Evolutionary conservation across 805 yeast genomes (phyloP).

Genomic region (Candida khao-thaluensis): DNA sequence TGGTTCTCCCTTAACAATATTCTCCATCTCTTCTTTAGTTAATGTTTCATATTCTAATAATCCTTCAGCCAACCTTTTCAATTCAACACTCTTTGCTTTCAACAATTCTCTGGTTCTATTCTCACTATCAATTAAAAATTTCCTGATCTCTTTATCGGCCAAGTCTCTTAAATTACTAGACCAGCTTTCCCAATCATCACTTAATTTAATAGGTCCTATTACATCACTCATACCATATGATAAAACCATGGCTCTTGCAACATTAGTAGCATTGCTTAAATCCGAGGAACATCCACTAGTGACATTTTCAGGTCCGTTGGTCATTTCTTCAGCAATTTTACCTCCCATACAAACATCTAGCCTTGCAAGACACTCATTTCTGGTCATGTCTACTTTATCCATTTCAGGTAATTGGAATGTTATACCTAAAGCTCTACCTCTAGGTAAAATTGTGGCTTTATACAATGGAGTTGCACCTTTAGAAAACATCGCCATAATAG

Average conservation of each 20-base stretch:
- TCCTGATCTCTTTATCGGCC: constrained; percentile 91
- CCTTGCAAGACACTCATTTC: constrained; percentile 83
- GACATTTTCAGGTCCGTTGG: constrained; percentile 87
- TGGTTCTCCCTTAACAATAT: constrained; percentile 76
- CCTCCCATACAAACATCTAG: constrained; percentile 99
- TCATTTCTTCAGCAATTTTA: constrained; percentile 91
- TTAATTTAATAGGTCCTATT: constrained; percentile 87
- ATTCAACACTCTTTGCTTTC: constrained; percentile 59
- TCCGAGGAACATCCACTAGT: constrained; percentile 96
- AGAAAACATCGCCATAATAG: constrained; percentile 94
- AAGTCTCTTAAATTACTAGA: constrained; percentile 80
- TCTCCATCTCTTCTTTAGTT: constrained; percentile 86
- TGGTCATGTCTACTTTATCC: constrained; percentile 95
- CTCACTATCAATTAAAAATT: constrained; percentile 71
- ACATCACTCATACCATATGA: constrained; percentile 93
- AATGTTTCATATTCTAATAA: constrained; percentile 93
- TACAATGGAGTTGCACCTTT: constrained; percentile 93
- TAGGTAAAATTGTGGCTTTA: constrained; percentile 94
- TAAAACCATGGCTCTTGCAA: constrained; percentile 96
- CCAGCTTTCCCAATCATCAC: constrained; percentile 95
- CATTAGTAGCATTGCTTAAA: constrained; percentile 81
- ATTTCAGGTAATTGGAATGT: constrained; percentile 97
- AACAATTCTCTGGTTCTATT: constrained; percentile 72
- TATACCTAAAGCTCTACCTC: constrained; percentile 95
- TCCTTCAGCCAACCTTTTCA: constrained; percentile 88